phyloP scores from a whole-genome alignment of 2,329 filamentous ascomycete species.

The Fusarium sp. region DNA sequence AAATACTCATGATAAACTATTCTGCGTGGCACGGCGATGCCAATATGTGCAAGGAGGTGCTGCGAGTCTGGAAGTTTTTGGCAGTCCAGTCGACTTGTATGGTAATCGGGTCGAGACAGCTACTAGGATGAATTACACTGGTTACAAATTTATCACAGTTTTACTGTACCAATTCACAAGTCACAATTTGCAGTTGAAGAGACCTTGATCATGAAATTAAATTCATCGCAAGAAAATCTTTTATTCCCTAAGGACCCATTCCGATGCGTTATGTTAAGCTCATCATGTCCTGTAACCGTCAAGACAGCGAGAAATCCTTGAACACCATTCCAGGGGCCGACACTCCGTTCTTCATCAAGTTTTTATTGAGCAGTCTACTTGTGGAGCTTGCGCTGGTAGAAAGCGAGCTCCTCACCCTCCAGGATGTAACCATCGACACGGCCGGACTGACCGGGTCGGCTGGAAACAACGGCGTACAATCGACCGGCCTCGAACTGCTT shows the following conservation, averaged over 20 bases:
- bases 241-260: conserved; percentile 57
- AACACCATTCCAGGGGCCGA: conserved; percentile 55
- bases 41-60: conserved; percentile 26
- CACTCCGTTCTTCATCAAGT: conserved; percentile 41
- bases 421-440: conserved; percentile 97
- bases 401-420: conserved; percentile 99
- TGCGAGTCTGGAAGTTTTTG: conserved; percentile 13
- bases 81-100: conserved; percentile 2
- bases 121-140: conserved; percentile 21
- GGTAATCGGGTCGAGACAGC: conserved; percentile 2
- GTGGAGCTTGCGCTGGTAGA: conserved; percentile 99
- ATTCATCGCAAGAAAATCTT: conserved; percentile 54
- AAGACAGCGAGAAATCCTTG: conserved; percentile 55
- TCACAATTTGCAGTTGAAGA: conserved; percentile 40
- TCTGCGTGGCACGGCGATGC: conserved; percentile 18
- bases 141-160: conserved; percentile 5
- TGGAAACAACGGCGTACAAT: conserved; percentile 92
- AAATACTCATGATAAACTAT: conserved; percentile 31
- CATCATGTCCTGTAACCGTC: conserved; percentile 54
- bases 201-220: conserved; percentile 50
- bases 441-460: conserved; percentile 95
- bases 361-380: conserved; percentile 75
- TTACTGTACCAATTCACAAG: not conserved
- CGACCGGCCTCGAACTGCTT: conserved; percentile 99
- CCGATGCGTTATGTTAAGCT: conserved; percentile 56